Evolutionary conservation across 1,139 yeast species (phyloP).

Genomic region (Protomyces macrosporus): DNA sequence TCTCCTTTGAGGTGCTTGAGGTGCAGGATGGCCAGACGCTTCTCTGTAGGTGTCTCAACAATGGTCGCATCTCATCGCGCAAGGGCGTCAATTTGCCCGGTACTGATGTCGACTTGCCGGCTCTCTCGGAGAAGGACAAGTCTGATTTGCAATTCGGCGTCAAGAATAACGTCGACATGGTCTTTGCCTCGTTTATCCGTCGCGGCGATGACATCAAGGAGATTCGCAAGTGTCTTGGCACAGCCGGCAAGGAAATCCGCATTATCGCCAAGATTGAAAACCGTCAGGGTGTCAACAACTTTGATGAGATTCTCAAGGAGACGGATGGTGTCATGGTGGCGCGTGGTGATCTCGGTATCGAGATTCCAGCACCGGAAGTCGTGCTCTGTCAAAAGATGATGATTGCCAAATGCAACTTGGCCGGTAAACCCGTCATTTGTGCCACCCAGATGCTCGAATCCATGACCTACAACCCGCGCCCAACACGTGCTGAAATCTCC

Average conservation of each 20-base stretch:
- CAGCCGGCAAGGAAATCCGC: conserved; percentile 92
- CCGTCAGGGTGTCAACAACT: conserved; percentile 99
- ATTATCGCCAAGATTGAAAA: conserved; percentile 96
- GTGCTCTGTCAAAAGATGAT: conserved; percentile 97
- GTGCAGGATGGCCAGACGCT: conserved; percentile 71
- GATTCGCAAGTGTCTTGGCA: conserved; percentile 92
- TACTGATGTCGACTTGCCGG: conserved; percentile 98
- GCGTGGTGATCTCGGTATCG: conserved; percentile 99
- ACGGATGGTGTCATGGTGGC: conserved; percentile 99
- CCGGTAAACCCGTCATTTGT: conserved; percentile 99
- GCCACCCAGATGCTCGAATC: conserved; percentile 99
- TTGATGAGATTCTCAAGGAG: conserved; percentile 86
- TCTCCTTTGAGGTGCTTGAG: conserved; percentile 87
- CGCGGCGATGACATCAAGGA: conserved; percentile 82
- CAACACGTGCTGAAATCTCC: conserved; percentile 99
- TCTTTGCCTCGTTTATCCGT: conserved; percentile 97
- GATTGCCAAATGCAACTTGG: conserved; percentile 97
- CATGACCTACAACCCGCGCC: conserved; percentile 99
- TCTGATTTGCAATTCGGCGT: conserved; percentile 90
- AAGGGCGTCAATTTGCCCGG: conserved; percentile 99
- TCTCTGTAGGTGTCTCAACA: conserved; percentile 82
- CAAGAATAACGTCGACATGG: conserved; percentile 93
- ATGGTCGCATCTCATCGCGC: conserved; percentile 93
- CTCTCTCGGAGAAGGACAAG: conserved; percentile 93
- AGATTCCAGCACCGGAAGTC: conserved; percentile 98